phyloP scores from a whole-genome alignment of 805 yeast genomes.

The Tetrapisispora phaffii region DNA sequence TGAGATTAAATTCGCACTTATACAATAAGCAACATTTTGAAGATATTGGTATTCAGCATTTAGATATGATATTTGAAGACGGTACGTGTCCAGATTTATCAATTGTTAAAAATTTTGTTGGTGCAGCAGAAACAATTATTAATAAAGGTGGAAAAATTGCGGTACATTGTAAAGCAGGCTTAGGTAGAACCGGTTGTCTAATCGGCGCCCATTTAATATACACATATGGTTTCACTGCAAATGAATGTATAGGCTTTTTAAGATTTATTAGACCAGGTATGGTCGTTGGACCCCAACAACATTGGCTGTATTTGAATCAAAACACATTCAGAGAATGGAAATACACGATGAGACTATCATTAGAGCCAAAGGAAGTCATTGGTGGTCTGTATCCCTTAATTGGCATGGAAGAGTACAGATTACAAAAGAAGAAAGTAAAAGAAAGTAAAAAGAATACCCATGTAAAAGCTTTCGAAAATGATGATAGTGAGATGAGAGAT shows the following conservation, averaged over 20 bases:
- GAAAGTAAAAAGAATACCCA: slow-evolving; percentile 21
- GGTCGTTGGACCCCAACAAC: slow-evolving; percentile 99
- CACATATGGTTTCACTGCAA: slow-evolving; percentile 94
- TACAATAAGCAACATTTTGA: slow-evolving; percentile 81
- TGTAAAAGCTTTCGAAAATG: slow-evolving; percentile 11
- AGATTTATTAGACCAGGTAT: slow-evolving; percentile 95
- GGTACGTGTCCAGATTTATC: slow-evolving; percentile 97
- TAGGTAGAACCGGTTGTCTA: slow-evolving; percentile 95
- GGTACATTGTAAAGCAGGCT: slow-evolving; percentile 98
- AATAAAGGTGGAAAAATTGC: slow-evolving; percentile 86
- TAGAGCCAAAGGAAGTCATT: slow-evolving; percentile 51
- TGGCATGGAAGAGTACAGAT: slow-evolving; percentile 50
- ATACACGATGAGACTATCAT: slow-evolving; percentile 75
- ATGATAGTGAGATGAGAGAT: slow-evolving; percentile 13
- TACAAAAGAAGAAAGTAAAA: slow-evolving; percentile 34
- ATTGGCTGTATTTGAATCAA: slow-evolving; percentile 94
- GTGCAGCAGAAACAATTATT: slow-evolving; percentile 87
- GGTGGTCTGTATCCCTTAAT: slow-evolving; percentile 60
- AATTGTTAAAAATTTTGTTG: slow-evolving; percentile 83
- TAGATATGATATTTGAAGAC: slow-evolving; percentile 95
- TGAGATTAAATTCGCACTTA: slow-evolving; percentile 82
- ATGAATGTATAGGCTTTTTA: slow-evolving; percentile 93
- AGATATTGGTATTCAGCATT: slow-evolving; percentile 72
- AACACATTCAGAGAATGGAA: slow-evolving; percentile 95
- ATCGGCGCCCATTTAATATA: slow-evolving; percentile 96